Conservation (phyloP, 2,329 filamentous ascomycete species). For the Colletotrichum plurivorum region DNA sequence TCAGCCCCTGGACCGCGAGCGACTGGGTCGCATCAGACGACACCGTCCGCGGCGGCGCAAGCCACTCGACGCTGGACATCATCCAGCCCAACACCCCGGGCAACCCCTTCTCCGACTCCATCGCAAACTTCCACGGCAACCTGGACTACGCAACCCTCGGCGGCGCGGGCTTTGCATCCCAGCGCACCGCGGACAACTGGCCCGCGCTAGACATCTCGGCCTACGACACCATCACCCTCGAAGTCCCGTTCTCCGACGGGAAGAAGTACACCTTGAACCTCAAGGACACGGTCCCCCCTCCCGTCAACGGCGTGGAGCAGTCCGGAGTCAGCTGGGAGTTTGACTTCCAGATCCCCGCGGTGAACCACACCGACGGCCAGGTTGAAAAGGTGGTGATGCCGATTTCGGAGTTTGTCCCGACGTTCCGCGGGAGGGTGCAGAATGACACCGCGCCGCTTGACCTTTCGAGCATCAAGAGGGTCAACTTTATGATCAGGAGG, state of each 20-base stretch:
- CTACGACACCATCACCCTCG: slow-evolving; percentile 73
- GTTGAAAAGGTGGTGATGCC: slow-evolving; percentile 65
- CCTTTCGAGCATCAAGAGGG: slow-evolving; percentile 70
- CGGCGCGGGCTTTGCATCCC: slow-evolving; percentile 86
- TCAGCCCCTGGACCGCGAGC: slow-evolving; percentile 69
- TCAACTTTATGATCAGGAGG: slow-evolving; percentile 88
- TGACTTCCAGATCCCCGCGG: slow-evolving; percentile 65
- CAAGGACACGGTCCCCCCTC: slow-evolving; percentile 76
- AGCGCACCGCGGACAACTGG: slow-evolving; percentile 73
- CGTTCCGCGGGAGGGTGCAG: slow-evolving; percentile 78
- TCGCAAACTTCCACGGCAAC: slow-evolving; percentile 75
- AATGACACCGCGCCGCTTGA: slow-evolving; percentile 73
- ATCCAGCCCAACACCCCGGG: slow-evolving; percentile 43
- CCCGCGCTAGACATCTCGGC: slow-evolving; percentile 73
- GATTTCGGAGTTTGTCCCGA: slow-evolving; percentile 77
- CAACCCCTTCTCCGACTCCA: slow-evolving; percentile 25
- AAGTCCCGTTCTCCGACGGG: slow-evolving; percentile 67
- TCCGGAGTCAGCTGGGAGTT: slow-evolving; percentile 81
- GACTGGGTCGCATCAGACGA: slow-evolving; percentile 82
- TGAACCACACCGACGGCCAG: slow-evolving; percentile 43
- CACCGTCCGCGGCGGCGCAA: slow-evolving; percentile 81
- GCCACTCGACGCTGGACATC: slow-evolving; percentile 64
- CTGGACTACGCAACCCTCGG: slow-evolving; percentile 83
- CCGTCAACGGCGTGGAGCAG: slow-evolving; percentile 76
- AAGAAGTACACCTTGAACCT: slow-evolving; percentile 82